phyloP scores from a whole-genome alignment of 768 basidiomycete species.

The Xerocomus potaroensis region DNA sequence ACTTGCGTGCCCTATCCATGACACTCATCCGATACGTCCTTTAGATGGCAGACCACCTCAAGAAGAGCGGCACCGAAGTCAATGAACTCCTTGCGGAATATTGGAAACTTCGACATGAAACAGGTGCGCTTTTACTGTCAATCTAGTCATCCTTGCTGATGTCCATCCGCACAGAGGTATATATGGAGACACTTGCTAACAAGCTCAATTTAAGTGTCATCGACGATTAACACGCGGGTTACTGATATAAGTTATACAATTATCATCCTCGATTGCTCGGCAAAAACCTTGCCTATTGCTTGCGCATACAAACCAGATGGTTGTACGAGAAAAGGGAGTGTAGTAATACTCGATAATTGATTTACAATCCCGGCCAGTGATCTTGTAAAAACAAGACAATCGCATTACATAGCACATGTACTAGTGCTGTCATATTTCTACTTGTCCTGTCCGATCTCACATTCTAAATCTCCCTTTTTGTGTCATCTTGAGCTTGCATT shows the following conservation, averaged over 20 bases:
- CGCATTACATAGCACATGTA: conserved; percentile 17
- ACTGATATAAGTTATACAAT: conserved; percentile 17
- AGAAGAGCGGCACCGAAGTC: conserved; percentile 71
- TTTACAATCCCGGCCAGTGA: too few relatives aligned
- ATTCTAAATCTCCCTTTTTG: conserved; percentile 32
- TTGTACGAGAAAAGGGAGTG: too few relatives aligned
- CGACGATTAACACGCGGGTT: conserved; percentile 15
- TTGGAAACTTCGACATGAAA: conserved; percentile 73
- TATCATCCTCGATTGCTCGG: too few relatives aligned
- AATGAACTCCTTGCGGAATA: conserved; percentile 80
- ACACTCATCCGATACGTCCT: not conserved
- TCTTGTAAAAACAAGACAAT: too few relatives aligned
- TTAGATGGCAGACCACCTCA: conserved; percentile 75
- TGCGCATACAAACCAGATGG: too few relatives aligned
- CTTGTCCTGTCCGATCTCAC: conserved; percentile 6
- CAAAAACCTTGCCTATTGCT: too few relatives aligned
- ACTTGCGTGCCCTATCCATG: not conserved
- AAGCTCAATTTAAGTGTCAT: conserved; percentile 61
- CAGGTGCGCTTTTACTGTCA: conserved; percentile 42
- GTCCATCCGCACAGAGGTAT: conserved; percentile 54
- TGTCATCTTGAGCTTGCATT: conserved; percentile 44
- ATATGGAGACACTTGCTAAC: conserved; percentile 83
- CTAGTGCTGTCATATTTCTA: not conserved
- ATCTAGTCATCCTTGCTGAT: not conserved
- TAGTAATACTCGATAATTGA: too few relatives aligned